Percentiles rank a stretch among this genome's conserved stretches.
phyloP scores from a whole-genome alignment of 495 filamentous ascomycete species.

The Penicillium bialowiezense region DNA sequence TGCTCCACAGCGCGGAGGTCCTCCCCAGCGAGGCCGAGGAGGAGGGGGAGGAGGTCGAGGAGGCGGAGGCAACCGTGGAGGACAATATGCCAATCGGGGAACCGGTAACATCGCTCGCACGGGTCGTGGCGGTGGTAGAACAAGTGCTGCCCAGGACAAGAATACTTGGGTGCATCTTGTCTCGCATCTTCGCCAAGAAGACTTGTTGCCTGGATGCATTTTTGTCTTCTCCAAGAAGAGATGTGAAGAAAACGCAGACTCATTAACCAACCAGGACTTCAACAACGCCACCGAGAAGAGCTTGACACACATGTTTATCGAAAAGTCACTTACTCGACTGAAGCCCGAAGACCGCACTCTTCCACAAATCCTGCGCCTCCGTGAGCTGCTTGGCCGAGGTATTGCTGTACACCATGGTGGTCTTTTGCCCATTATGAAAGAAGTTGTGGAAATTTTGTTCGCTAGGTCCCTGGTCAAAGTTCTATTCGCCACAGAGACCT shows the following conservation, averaged over 20 bases:
- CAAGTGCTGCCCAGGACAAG: conserved; percentile 86
- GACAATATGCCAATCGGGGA: conserved; percentile 55
- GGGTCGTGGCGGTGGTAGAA: conserved; percentile 78
- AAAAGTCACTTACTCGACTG: conserved; percentile 88
- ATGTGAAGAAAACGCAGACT: conserved; percentile 95
- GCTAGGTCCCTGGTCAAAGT: conserved; percentile 93
- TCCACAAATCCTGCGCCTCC: conserved; percentile 84
- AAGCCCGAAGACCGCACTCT: conserved; percentile 86
- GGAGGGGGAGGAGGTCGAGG: too few relatives aligned
- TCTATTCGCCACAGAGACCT: conserved; percentile 95
- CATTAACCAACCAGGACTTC: conserved; percentile 90
- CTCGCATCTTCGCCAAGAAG: conserved; percentile 82
- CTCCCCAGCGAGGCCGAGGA: conserved; percentile 56
- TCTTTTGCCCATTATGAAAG: conserved; percentile 93
- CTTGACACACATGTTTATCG: conserved; percentile 93
- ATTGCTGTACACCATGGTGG: conserved; percentile 97
- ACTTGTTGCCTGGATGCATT: conserved; percentile 85
- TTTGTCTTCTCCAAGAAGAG: conserved; percentile 98
- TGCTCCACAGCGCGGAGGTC: conserved; percentile 41
- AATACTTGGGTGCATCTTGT: conserved; percentile 97
- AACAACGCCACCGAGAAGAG: conserved; percentile 92
- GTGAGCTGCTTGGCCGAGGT: conserved; percentile 81
- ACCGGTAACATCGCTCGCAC: conserved; percentile 85
- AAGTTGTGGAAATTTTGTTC: conserved; percentile 95
- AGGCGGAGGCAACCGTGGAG: conserved; percentile 32